Conservation (phyloP, 108 stramenopile species). For the Chaetoceros tenuissimus region DNA sequence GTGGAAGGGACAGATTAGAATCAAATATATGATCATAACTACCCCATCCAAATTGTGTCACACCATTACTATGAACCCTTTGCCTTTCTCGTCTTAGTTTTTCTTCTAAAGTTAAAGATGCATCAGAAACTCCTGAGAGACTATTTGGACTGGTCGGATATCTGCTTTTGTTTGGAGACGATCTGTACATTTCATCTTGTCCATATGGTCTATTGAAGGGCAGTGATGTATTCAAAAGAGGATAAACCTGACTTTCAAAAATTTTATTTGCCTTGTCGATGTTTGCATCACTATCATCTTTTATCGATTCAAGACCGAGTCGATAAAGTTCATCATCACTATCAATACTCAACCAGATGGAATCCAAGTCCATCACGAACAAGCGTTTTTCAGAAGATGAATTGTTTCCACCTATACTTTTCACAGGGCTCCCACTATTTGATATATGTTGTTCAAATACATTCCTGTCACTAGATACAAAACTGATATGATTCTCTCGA, state of each 20-base stretch:
- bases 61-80: constrained; percentile 35
- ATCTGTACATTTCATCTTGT: background rate
- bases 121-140: constrained; percentile 1
- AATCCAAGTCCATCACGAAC: background rate
- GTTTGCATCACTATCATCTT: background rate
- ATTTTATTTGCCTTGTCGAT: background rate
- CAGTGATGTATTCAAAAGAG: background rate
- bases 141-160: background rate
- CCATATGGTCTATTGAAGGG: background rate
- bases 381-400: background rate
- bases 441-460: background rate
- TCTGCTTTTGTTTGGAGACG: background rate
- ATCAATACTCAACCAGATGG: background rate
- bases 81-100: constrained; percentile 51
- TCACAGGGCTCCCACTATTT: background rate
- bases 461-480: background rate
- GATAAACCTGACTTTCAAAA: background rate
- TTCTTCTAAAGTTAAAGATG: constrained; percentile 35
- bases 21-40: too few relatives aligned
- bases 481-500: background rate
- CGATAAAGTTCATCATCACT: background rate
- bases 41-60: constrained; percentile 58
- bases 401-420: background rate
- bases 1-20: constrained; percentile 8
- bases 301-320: background rate